Percentiles rank a stretch among this genome's conserved stretches.
These are phyloP conservation scores for Albatrellus sp. DNA, from an alignment of 1,284 basidiomycete species.

Conservation along the genomic window DNA sequence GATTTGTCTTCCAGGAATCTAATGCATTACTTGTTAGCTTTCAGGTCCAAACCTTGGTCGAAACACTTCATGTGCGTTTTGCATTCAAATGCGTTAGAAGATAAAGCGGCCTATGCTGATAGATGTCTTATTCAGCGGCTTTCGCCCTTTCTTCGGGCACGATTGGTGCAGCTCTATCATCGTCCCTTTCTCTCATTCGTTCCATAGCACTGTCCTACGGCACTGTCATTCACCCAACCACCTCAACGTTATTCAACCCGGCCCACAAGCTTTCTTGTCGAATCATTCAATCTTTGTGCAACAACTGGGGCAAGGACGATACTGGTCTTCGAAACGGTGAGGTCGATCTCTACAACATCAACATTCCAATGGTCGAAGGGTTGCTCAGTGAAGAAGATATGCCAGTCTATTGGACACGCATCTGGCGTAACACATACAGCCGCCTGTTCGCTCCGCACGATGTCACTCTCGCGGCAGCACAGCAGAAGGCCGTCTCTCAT, in stretches of 20 bases:
- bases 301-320: conserved; percentile 67
- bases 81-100: not conserved
- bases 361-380: conserved; percentile 62
- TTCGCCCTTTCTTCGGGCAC: conserved; percentile 85
- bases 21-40: conserved; percentile 30
- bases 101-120: not conserved
- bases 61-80: conserved; percentile 60
- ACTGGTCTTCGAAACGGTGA: conserved; percentile 46
- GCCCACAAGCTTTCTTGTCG: conserved; percentile 57
- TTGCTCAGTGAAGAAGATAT: conserved; percentile 45
- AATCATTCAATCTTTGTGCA: conserved; percentile 65
- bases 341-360: conserved; percentile 73
- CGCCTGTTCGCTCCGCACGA: conserved; percentile 50
- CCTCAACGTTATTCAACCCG: conserved; percentile 44
- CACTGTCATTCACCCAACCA: conserved; percentile 62
- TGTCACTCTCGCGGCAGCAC: conserved; percentile 11
- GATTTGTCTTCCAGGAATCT: conserved; percentile 14
- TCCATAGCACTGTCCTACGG: conserved; percentile 81
- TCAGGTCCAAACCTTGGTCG: conserved; percentile 71
- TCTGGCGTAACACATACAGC: conserved; percentile 71
- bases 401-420: conserved; percentile 58
- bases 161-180: conserved; percentile 78
- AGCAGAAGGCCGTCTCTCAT: conserved; percentile 16
- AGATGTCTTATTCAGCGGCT: conserved; percentile 43
- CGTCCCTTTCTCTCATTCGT: conserved; percentile 57